These are phyloP conservation scores for Coniophora puteana DNA, from an alignment of 1,284 basidiomycete genomes.

Conservation along the genomic window DNA sequence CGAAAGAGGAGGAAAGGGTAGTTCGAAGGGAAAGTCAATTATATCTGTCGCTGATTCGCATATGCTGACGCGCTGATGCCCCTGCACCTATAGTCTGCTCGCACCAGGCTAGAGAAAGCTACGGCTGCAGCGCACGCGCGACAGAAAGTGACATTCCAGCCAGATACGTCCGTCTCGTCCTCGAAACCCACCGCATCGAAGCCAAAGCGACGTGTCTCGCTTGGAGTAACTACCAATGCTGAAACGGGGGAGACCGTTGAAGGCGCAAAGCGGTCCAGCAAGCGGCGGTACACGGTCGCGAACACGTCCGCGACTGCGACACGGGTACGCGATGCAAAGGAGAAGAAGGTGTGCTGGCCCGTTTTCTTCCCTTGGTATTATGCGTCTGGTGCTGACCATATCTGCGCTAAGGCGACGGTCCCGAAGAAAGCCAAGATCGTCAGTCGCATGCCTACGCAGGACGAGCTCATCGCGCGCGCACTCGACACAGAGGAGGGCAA, in stretches of 20 bases:
- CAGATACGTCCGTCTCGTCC: conserved; percentile 27
- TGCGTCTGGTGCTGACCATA: neutral
- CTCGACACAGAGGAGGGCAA: conserved; percentile 86
- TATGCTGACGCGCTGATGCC: conserved; percentile 1
- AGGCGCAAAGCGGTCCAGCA: conserved; percentile 55
- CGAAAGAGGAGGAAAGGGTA: conserved; percentile 58
- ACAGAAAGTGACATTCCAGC: conserved; percentile 62
- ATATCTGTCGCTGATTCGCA: neutral
- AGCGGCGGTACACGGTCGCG: conserved; percentile 59
- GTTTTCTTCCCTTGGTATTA: conserved; percentile 5
- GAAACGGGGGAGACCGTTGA: conserved; percentile 54
- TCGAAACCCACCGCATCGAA: conserved; percentile 32
- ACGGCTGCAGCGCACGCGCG: conserved; percentile 63
- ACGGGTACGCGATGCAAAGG: conserved; percentile 58
- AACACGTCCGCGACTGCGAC: conserved; percentile 61
- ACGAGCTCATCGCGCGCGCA: conserved; percentile 76
- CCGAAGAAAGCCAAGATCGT: conserved; percentile 57
- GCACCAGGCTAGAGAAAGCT: conserved; percentile 52
- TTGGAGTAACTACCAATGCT: conserved; percentile 50
- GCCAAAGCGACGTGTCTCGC: conserved; percentile 47
- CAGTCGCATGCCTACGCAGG: conserved; percentile 61
- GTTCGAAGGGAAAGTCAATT: conserved; percentile 45
- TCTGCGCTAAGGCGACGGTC: conserved; percentile 42
- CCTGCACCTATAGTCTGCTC: conserved; percentile 40
- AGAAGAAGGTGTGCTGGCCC: conserved; percentile 50